phyloP scores from a whole-genome alignment of 2,329 filamentous ascomycete species.

The Coniosporium tulheliwenetii region DNA sequence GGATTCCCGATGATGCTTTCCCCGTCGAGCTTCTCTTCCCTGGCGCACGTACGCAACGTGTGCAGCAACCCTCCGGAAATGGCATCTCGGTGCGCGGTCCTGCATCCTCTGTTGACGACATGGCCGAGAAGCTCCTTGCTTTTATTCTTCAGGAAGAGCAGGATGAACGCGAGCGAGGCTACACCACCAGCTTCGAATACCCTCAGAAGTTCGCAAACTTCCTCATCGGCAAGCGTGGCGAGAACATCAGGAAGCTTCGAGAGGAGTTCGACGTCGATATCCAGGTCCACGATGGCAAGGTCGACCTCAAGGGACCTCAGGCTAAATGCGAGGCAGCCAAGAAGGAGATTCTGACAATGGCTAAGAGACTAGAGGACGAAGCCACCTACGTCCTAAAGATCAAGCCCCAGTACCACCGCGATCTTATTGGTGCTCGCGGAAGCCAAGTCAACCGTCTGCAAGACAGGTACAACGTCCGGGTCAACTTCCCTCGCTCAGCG shows the following conservation, averaged over 20 bases:
- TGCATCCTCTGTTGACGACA: conserved; percentile 50
- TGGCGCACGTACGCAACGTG: conserved; percentile 30
- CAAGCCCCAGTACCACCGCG: conserved; percentile 83
- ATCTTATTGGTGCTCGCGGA: conserved; percentile 81
- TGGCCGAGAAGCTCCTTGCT: conserved; percentile 55
- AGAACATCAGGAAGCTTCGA: conserved; percentile 53
- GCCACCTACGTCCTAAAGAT: conserved; percentile 77
- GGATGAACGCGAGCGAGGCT: conserved; percentile 87
- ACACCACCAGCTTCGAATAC: conserved; percentile 77
- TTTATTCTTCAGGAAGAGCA: conserved; percentile 81
- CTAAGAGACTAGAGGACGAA: conserved; percentile 79
- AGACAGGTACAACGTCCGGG: conserved; percentile 80
- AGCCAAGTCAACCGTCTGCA: conserved; percentile 83
- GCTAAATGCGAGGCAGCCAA: conserved; percentile 84
- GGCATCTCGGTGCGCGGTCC: conserved; percentile 65
- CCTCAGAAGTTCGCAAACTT: conserved; percentile 90
- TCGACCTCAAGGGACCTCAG: conserved; percentile 89
- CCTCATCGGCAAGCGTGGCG: conserved; percentile 50
- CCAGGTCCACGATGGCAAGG: conserved; percentile 84
- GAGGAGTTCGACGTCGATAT: conserved; percentile 62
- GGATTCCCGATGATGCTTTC: conserved; percentile 30
- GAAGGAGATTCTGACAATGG: conserved; percentile 62
- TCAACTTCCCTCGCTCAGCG: conserved; percentile 74
- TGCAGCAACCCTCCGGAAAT: conserved; percentile 31
- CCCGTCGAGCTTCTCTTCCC: conserved; percentile 41